A percentile compares a stretch with the other conserved stretches of the same genome.
These are phyloP conservation scores for Xerocomellus amylosporus DNA, from an alignment of 768 basidiomycete genomes.

Conservation along the genomic window DNA sequence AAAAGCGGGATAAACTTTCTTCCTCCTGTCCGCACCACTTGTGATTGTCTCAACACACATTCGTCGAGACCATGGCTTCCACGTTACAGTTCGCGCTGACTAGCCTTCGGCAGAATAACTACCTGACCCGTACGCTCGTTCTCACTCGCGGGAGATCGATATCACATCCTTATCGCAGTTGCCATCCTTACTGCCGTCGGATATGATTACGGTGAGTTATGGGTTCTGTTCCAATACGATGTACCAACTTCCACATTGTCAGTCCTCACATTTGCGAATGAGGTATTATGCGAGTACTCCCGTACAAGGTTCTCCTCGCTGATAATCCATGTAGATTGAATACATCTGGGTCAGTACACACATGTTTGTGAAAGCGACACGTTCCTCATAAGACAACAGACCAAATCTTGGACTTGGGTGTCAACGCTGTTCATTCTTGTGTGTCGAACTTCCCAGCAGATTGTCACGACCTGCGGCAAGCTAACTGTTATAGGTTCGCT, in stretches of 20 bases:
- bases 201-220: background rate
- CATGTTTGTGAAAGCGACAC: background rate
- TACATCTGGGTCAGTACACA: background rate
- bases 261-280: background rate
- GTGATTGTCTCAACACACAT: background rate
- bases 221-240: background rate
- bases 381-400: background rate
- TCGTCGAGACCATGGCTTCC: background rate
- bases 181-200: background rate
- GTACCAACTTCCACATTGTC: background rate
- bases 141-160: background rate
- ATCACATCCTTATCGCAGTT: background rate
- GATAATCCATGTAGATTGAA: background rate
- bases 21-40: too few relatives aligned
- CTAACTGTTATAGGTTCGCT: constrained; percentile 7
- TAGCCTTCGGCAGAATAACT: background rate
- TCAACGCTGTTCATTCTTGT: constrained; percentile 1
- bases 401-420: background rate
- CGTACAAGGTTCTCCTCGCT: too few relatives aligned
- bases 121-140: background rate
- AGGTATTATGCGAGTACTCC: too few relatives aligned
- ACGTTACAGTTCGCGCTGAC: background rate
- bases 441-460: background rate
- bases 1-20: too few relatives aligned
- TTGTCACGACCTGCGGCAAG: background rate